These are phyloP conservation scores for Coprinopsis sp. DNA, from an alignment of 768 basidiomycete species.

Conservation along the genomic window DNA sequence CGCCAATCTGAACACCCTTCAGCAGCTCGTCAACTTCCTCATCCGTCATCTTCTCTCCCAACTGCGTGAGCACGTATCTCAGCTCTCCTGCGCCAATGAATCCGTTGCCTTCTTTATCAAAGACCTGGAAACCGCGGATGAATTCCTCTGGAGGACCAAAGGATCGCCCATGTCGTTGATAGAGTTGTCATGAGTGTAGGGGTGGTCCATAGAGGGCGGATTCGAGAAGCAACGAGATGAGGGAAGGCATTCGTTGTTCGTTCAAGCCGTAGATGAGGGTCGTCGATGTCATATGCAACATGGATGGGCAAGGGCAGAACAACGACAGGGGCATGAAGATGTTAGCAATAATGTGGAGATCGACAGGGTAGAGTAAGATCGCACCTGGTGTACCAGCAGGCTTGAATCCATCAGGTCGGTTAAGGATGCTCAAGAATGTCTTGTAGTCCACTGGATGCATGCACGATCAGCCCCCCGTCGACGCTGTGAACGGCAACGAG, in stretches of 20 bases:
- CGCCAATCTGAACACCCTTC: slow-evolving; percentile 90
- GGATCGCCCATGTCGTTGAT: not conserved
- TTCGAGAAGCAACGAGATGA: not conserved
- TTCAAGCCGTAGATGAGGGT: no score
- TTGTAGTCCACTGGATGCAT: slow-evolving; percentile 76
- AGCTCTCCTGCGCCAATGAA: slow-evolving; percentile 90
- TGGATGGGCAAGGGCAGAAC: no score
- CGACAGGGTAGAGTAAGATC: no score
- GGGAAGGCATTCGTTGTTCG: no score
- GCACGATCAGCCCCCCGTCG: slow-evolving; percentile 6
- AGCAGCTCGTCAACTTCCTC: slow-evolving; percentile 97
- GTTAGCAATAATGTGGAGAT: no score
- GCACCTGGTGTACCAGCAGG: slow-evolving; percentile 92
- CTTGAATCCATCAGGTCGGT: slow-evolving; percentile 95
- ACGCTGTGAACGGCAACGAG: not conserved
- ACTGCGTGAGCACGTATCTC: slow-evolving; percentile 89
- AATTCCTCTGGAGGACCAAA: slow-evolving; percentile 74
- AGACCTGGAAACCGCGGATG: slow-evolving; percentile 98
- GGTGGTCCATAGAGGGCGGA: slow-evolving; percentile 17
- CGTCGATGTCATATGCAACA: no score
- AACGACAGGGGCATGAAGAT: no score
- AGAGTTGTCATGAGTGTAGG: not conserved
- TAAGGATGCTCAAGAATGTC: slow-evolving; percentile 85
- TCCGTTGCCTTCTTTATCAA: slow-evolving; percentile 93
- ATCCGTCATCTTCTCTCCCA: slow-evolving; percentile 98